phyloP scores from a whole-genome alignment of 1,284 basidiomycete genomes.

The Porodaedalea pini region DNA sequence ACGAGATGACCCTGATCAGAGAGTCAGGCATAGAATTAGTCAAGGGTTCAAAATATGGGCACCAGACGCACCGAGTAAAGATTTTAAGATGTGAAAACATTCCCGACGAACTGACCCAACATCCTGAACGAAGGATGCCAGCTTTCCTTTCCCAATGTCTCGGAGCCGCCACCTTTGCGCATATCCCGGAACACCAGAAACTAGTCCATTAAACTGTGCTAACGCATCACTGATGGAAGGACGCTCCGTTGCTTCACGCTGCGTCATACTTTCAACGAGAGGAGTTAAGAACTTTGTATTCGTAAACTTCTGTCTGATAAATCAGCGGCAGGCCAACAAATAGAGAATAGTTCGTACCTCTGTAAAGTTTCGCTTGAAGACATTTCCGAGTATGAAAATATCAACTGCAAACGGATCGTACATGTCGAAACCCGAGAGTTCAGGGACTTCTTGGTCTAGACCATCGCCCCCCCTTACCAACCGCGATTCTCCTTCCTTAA shows the following conservation, averaged over 20 bases:
- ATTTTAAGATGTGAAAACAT: no score
- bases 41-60: no score
- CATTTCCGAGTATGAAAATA: conserved; percentile 9
- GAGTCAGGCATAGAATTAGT: no score
- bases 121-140: no score
- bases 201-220: neutral
- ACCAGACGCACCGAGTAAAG: no score
- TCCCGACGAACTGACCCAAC: no score
- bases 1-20: no score
- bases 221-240: conserved; percentile 22
- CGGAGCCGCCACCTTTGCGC: no score
- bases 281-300: conserved; percentile 26
- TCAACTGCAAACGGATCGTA: conserved; percentile 10
- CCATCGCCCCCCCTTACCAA: conserved; percentile 4
- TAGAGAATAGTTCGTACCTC: neutral
- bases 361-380: neutral
- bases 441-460: conserved; percentile 5
- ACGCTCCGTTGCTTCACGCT: conserved; percentile 20
- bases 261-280: conserved; percentile 25
- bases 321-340: neutral
- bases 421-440: neutral
- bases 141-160: no score
- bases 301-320: conserved; percentile 22
- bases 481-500: neutral
- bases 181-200: neutral